These are phyloP conservation scores for Posidonia australis DNA, from an alignment of 106 monocot species.

Conservation along the genomic window DNA sequence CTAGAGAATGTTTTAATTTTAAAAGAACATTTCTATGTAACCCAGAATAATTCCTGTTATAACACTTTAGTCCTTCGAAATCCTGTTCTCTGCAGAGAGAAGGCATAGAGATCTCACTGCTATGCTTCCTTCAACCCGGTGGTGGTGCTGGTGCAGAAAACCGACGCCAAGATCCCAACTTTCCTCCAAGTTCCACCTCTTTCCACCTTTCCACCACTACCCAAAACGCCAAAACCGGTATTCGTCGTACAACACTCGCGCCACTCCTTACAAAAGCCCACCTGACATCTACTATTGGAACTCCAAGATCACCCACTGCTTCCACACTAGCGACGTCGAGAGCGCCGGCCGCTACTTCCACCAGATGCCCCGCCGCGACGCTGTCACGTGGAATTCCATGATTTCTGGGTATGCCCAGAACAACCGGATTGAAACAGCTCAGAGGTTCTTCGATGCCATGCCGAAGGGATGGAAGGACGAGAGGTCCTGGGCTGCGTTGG, in stretches of 20 bases:
- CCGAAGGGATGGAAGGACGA: not conserved
- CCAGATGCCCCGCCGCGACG: slow-evolving; percentile 5
- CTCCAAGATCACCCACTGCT: not conserved
- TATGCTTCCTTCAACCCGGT: not conserved
- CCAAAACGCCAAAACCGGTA: not conserved
- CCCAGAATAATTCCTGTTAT: too few relatives aligned
- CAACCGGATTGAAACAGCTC: slow-evolving; percentile 1
- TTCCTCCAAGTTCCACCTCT: not conserved
- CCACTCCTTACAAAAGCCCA: not conserved
- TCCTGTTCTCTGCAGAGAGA: too few relatives aligned
- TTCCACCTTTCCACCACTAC: not conserved
- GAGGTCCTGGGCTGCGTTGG: slow-evolving; percentile 10
- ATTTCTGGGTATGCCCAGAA: slow-evolving; percentile 5
- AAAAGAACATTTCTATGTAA: too few relatives aligned
- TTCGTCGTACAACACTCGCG: not conserved
- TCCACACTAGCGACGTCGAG: slow-evolving; percentile 2
- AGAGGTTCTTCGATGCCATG: slow-evolving; percentile 10
- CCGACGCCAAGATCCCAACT: not conserved
- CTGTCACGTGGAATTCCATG: slow-evolving; percentile 19
- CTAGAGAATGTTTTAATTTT: too few relatives aligned
- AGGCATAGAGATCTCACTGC: too few relatives aligned
- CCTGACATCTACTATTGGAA: slow-evolving; percentile 1
- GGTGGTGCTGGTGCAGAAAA: not conserved
- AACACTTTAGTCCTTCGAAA: too few relatives aligned
- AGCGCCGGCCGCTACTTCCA: slow-evolving; percentile 8